Conservation (phyloP, 768 basidiomycete species). For the Podaxis sp. region DNA sequence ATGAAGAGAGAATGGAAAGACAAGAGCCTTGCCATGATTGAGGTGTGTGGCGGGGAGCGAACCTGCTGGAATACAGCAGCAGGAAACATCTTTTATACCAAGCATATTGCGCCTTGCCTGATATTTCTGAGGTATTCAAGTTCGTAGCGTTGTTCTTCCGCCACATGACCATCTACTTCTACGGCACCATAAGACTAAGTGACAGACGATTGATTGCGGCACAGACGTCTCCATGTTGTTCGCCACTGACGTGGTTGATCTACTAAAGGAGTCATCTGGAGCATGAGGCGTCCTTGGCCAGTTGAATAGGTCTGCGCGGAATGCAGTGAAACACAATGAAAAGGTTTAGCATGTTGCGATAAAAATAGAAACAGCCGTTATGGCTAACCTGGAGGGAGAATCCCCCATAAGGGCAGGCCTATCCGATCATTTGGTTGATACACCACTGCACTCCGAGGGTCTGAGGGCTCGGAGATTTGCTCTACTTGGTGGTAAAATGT, state of each 20-base stretch:
- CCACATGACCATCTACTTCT: background rate
- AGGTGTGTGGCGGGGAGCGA: background rate
- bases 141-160: background rate
- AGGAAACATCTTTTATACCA: background rate
- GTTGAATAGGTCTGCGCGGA: background rate
- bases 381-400: background rate
- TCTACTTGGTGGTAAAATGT: background rate
- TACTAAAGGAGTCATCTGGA: background rate
- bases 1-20: slow-evolving; percentile 14
- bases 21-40: background rate
- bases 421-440: background rate
- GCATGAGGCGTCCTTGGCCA: background rate
- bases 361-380: slow-evolving; percentile 2
- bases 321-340: background rate
- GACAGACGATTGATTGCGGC: slow-evolving; percentile 2
- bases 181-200: background rate
- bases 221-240: background rate
- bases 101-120: background rate
- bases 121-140: background rate
- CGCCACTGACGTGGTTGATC: background rate
- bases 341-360: background rate
- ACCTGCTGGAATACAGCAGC: background rate
- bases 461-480: background rate
- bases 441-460: background rate
- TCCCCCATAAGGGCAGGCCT: background rate